Conservation (phyloP, 371 early-diverging fungal species). For the Lichtheimia hyalospora region DNA sequence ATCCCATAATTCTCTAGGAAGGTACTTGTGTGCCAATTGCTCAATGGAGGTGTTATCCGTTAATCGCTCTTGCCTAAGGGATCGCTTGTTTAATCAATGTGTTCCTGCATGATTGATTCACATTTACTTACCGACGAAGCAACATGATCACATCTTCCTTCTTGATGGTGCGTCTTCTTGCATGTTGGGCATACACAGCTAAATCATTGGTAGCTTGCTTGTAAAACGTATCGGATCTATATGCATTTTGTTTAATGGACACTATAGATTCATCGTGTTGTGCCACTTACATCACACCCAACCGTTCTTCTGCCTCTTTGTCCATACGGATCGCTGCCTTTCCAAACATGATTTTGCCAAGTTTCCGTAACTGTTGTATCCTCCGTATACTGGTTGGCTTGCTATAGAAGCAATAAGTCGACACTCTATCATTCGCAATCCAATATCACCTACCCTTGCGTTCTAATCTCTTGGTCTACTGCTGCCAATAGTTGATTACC, state of each 20-base stretch:
- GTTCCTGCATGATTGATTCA: background rate
- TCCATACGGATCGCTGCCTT: no score
- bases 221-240: conserved; percentile 28
- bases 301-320: no score
- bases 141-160: conserved; percentile 18
- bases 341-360: no score
- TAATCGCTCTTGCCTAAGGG: conserved; percentile 26
- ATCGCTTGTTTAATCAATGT: background rate
- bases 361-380: no score
- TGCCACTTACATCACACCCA: no score
- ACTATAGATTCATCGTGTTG: no score
- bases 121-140: conserved; percentile 22
- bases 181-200: conserved; percentile 20
- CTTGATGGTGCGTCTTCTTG: conserved; percentile 11
- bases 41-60: conserved; percentile 17
- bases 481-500: no score
- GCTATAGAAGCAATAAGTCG: no score
- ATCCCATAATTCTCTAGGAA: conserved; percentile 36
- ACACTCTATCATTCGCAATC: no score
- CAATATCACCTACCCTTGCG: no score
- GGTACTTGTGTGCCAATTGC: conserved; percentile 23
- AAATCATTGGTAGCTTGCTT: conserved; percentile 27
- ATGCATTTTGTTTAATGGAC: background rate
- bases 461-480: no score
- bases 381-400: no score